Conservation (phyloP, 2,329 filamentous ascomycete genomes). For the Talaromyces islandicus region DNA sequence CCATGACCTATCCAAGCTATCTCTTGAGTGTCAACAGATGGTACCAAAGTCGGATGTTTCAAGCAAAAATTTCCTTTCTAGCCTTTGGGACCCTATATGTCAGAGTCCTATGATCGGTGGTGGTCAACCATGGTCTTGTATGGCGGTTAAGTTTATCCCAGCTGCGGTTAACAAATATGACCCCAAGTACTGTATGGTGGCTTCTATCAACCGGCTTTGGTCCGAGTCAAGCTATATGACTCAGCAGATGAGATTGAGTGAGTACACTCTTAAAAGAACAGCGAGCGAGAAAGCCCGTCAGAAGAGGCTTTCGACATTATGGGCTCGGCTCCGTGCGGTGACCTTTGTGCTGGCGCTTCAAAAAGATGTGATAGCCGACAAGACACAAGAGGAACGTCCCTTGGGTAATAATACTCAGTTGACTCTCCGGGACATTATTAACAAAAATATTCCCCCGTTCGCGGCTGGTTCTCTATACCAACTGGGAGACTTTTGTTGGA, state of each 20-base stretch:
- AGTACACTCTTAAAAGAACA: neutral
- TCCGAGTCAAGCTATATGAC: neutral
- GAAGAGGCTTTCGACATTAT: slow-evolving; percentile 5
- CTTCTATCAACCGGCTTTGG: neutral
- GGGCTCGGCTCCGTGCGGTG: slow-evolving; percentile 3
- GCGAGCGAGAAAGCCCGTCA: neutral
- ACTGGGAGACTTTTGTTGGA: neutral
- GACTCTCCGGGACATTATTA: neutral
- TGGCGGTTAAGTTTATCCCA: neutral
- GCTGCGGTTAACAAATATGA: neutral
- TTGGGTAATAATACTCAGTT: neutral
- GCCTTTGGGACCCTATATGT: neutral
- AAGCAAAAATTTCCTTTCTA: neutral
- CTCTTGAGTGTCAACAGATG: neutral
- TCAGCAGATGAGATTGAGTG: neutral
- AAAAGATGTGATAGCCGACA: neutral
- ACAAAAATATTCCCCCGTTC: neutral
- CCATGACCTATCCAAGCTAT: neutral
- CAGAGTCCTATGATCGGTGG: neutral
- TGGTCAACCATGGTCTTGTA: neutral
- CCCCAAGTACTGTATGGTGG: neutral
- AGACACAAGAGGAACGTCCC: neutral
- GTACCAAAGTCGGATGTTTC: neutral
- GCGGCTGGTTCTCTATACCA: neutral
- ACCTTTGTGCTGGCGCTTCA: slow-evolving; percentile 6